Evolutionary conservation across 2,329 filamentous ascomycete species (phyloP), one percentile per base, ranked within the genome.

Genomic region (Monosporascus sp.): DNA sequence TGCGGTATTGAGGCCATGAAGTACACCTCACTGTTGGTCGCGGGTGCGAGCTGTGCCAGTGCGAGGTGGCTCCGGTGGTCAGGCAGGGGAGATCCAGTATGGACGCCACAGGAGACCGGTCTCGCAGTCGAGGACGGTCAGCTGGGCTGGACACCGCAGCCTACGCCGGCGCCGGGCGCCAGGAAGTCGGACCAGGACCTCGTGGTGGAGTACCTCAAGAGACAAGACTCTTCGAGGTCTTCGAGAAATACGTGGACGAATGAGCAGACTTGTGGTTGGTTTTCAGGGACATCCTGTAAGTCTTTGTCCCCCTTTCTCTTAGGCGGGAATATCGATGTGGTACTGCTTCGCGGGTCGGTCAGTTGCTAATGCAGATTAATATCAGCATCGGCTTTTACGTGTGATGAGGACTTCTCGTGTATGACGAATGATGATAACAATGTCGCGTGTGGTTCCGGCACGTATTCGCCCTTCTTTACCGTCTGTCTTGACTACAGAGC

Each of bases 401-500:
- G 66, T 31, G 60, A 47, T 2, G 44, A 51, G 1, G 53, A 50
- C 24, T 62, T 56, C 8, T 58, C 57, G 17, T 68, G 66, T 40
- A 57, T 62, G 6, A 74, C 71, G 2, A 70, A 73, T 57, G 51
- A 46, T 1, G 50, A 67, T 17, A 56, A 70, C n/a, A 63, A 70
- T 38, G 69, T 74, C 26, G 71, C 62, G 7, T 74, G 72, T 53
- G 64, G 55, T 2, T 65, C 66, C 0, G 65, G 61, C 2, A 66
- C 65, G 0, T 52, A 59, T 4, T 58, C 58, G 7, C 63, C 63
- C 0, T 72, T 73, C 53, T 73, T 60, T 57, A 63, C 65, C 3
- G 62, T 63, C 4, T 74, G 72, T 46, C 52, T 73, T 15, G 67
- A 73, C 53, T 68, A 65, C 52, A 52, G 62, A 2, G 72, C 70